Conservation (phyloP, 163 green algal species). For the Trebouxiophyceae sp. region DNA sequence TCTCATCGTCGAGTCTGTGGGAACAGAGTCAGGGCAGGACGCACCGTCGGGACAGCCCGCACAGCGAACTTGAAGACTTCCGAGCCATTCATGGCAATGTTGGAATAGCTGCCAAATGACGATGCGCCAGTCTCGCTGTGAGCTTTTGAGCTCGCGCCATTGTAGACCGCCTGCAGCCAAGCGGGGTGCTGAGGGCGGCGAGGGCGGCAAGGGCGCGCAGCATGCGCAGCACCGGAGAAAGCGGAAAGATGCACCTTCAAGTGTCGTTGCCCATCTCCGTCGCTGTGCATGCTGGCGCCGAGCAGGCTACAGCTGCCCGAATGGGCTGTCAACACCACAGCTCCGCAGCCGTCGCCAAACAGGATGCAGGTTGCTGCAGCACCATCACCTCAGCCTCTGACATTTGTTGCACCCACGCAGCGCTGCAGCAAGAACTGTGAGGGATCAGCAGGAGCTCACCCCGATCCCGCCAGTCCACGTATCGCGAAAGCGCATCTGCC, state of each 20-base stretch:
- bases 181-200: not conserved
- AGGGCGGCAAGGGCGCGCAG: too few species aligned
- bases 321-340: slow-evolving; percentile 72
- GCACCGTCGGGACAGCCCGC: slow-evolving; percentile 74
- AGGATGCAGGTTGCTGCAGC: slow-evolving; percentile 89
- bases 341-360: slow-evolving; percentile 93
- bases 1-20: too few species aligned
- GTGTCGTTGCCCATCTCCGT: slow-evolving; percentile 72
- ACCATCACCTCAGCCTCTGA: slow-evolving; percentile 22
- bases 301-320: slow-evolving; percentile 60
- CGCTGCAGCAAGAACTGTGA: not conserved
- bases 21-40: not conserved
- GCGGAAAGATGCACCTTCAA: slow-evolving; percentile 53
- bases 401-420: too few species aligned
- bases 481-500: slow-evolving; percentile 83
- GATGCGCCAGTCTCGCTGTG: slow-evolving; percentile 14
- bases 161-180: slow-evolving; percentile 16
- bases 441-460: slow-evolving; percentile 21
- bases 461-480: slow-evolving; percentile 92
- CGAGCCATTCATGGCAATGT: slow-evolving; percentile 90
- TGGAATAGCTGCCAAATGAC: slow-evolving; percentile 43
- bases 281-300: slow-evolving; percentile 77
- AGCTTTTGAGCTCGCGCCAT: slow-evolving; percentile 30
- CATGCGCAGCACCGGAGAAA: too few species aligned
- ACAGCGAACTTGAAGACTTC: slow-evolving; percentile 99